Conservation (phyloP, 257 asterid genomes). For the Penstemon newberryi region DNA sequence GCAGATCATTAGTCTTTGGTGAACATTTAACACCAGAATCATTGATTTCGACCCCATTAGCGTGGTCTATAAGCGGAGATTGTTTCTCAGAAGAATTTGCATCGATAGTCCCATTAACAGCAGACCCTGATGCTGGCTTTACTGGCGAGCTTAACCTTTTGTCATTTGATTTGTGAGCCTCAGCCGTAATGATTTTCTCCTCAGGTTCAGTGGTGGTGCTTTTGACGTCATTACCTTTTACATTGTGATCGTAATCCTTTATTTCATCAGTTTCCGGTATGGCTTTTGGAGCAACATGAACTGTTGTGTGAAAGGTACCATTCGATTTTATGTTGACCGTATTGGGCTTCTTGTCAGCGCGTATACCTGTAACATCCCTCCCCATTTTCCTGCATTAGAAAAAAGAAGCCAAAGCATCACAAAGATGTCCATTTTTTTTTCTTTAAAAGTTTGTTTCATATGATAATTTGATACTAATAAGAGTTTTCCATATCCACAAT, state of each 20-base stretch:
- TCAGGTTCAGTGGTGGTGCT: slow-evolving; percentile 53
- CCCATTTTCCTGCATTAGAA: slow-evolving; percentile 46
- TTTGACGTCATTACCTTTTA: slow-evolving; percentile 43
- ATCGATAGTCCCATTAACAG: slow-evolving; percentile 36
- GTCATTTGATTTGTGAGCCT: slow-evolving; percentile 50
- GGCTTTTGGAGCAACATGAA: slow-evolving; percentile 41
- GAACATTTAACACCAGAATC: slow-evolving; percentile 40
- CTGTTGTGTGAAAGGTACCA: slow-evolving; percentile 36
- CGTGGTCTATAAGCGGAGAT: slow-evolving; percentile 26
- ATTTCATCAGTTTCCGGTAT: slow-evolving; percentile 35
- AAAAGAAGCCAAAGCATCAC: slow-evolving; percentile 17
- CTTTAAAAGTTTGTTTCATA: not conserved
- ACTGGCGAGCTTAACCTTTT: slow-evolving; percentile 43
- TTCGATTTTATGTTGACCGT: slow-evolving; percentile 37
- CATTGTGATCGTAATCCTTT: slow-evolving; percentile 31
- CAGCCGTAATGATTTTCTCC: slow-evolving; percentile 48
- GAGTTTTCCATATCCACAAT: not conserved
- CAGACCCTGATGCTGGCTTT: slow-evolving; percentile 50
- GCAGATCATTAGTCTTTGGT: slow-evolving; percentile 37
- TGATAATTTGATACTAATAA: too few relatives aligned
- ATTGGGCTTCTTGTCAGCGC: slow-evolving; percentile 36
- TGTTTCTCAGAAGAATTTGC: slow-evolving; percentile 37
- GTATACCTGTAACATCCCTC: slow-evolving; percentile 49
- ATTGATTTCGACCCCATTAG: slow-evolving; percentile 39
- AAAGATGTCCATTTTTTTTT: slow-evolving; percentile 10